A percentile compares a stretch with the other conserved stretches of the same genome.
phyloP scores from a whole-genome alignment of 73 alveolate genomes.

The Symbiodinium pilosum region DNA sequence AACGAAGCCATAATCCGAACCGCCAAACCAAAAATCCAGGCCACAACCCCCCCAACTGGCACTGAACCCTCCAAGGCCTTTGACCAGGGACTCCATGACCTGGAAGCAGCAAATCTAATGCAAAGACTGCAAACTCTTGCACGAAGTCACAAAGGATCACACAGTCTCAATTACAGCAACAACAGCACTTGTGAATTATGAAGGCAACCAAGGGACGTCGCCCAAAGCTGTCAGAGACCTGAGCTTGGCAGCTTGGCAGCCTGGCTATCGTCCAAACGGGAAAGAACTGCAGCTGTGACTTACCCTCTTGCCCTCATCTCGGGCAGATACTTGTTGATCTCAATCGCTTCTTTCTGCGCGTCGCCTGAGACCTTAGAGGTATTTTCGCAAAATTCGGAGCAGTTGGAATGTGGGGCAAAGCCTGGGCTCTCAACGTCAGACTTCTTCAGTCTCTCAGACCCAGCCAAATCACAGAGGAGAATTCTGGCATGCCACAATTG shows the following conservation, averaged over 20 bases:
- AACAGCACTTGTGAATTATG: background rate
- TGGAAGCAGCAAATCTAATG: background rate
- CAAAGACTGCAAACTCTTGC: no score
- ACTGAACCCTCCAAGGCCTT: conserved; percentile 55
- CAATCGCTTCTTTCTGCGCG: conserved; percentile 97
- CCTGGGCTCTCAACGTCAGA: conserved; percentile 70
- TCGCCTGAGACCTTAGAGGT: conserved; percentile 84
- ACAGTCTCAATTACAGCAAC: no score
- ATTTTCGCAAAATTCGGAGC: background rate
- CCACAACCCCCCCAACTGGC: no score
- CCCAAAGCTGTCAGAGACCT: conserved; percentile 97
- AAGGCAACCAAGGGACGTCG: conserved; percentile 95
- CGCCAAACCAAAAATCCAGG: no score
- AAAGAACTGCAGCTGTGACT: background rate
- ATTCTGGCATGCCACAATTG: conserved; percentile 23
- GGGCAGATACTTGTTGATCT: conserved; percentile 96
- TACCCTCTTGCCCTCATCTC: background rate
- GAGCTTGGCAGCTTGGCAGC: background rate
- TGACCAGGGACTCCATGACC: conserved; percentile 89
- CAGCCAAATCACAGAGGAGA: conserved; percentile 84
- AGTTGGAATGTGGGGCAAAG: background rate
- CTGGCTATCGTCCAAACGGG: background rate
- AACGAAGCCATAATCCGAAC: no score
- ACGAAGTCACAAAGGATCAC: no score
- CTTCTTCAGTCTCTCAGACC: conserved; percentile 94